Evolutionary conservation across 1,139 yeast species (phyloP).

Genomic region (Magnusiomyces suaveolens): DNA sequence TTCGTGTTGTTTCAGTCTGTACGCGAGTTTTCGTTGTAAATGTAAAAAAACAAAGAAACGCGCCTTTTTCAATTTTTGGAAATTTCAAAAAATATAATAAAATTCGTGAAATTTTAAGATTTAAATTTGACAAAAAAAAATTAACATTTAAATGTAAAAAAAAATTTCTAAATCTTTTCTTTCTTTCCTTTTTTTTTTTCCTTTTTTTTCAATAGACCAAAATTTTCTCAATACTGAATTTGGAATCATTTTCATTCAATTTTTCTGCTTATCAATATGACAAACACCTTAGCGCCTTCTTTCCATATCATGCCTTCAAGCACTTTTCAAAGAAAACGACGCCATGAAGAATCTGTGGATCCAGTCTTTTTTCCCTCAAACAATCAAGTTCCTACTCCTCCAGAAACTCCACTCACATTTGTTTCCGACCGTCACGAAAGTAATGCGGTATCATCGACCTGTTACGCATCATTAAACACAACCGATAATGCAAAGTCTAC

Average conservation of each 20-base stretch:
- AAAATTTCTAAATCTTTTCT: background rate
- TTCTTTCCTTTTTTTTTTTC: background rate
- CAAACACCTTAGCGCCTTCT: background rate
- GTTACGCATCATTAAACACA: background rate
- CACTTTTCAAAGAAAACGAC: background rate
- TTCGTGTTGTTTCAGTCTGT: too few species aligned
- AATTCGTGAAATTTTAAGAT: background rate
- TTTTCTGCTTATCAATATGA: background rate
- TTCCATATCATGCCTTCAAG: background rate
- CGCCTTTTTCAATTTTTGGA: background rate
- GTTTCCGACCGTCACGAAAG: background rate
- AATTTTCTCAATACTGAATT: background rate
- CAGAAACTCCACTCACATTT: background rate
- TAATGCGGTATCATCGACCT: background rate
- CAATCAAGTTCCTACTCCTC: background rate
- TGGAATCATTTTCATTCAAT: background rate
- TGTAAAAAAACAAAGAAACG: background rate
- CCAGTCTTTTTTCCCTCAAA: background rate
- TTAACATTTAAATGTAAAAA: background rate
- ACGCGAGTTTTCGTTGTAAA: too few species aligned
- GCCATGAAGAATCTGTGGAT: background rate
- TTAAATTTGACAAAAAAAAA: background rate
- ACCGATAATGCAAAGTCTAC: background rate
- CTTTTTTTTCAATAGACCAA: background rate
- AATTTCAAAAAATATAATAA: background rate